Evolutionary conservation across 1,284 basidiomycete species (phyloP).

Genomic region (Ustilago loliicola): DNA sequence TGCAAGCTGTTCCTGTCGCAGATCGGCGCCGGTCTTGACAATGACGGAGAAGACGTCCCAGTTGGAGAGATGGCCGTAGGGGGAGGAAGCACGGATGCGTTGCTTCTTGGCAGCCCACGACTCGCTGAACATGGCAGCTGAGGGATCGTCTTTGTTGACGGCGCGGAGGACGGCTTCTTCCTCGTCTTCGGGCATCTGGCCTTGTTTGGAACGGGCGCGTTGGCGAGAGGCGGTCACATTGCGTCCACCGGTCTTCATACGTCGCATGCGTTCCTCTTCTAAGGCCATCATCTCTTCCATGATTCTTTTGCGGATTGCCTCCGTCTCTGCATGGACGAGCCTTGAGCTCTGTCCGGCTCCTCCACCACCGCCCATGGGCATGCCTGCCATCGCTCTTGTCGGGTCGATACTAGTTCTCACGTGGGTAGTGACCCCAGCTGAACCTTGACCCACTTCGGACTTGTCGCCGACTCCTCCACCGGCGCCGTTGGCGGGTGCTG

Average conservation of each 20-base stretch:
- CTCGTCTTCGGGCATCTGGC: constrained; percentile 81
- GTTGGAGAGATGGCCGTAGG: constrained; percentile 92
- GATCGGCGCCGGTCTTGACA: constrained; percentile 96
- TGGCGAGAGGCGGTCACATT: constrained; percentile 28
- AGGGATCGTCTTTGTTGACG: constrained; percentile 96
- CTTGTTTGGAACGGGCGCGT: constrained; percentile 70
- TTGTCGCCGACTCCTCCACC: constrained; percentile 47
- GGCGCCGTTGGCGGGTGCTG: constrained; percentile 18
- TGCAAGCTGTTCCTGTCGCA: constrained; percentile 97
- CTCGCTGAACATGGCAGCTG: constrained; percentile 88
- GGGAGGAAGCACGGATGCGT: constrained; percentile 89
- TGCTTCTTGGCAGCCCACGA: constrained; percentile 95
- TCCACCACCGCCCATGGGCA: constrained; percentile 37
- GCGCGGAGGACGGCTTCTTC: constrained; percentile 83
- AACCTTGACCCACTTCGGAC: constrained; percentile 57
- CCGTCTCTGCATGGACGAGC: constrained; percentile 68
- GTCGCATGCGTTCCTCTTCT: constrained; percentile 94
- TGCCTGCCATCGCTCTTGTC: constrained; percentile 17
- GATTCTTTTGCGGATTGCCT: constrained; percentile 91
- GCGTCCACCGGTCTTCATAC: constrained; percentile 80
- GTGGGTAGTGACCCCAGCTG: constrained; percentile 56
- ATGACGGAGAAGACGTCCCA: constrained; percentile 91
- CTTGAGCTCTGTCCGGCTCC: constrained; percentile 32
- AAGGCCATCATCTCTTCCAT: constrained; percentile 99
- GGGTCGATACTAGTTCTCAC: constrained; percentile 34